Base-by-base conservation (phyloP, 2,329 filamentous ascomycete species). In the Colletotrichum lupini region DNA sequence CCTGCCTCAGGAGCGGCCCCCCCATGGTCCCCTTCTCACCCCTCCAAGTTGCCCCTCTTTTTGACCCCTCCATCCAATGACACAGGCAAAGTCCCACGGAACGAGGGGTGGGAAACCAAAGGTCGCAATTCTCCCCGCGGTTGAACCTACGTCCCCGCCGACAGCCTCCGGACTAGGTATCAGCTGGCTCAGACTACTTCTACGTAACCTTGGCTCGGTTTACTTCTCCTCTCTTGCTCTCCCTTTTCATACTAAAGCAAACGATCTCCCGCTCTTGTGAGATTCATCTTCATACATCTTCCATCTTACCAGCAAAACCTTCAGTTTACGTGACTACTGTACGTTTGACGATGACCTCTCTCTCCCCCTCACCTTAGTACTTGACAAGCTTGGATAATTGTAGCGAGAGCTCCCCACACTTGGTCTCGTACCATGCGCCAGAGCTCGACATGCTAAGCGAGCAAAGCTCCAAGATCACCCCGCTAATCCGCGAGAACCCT, bases 61-160 rank as follows among this genome's bases (percentile, higher is more conserved):
- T 61, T 53, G 60, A 26, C 71, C 67, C 60, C 67, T 71, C 71
- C 37, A 73, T 58, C 71, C 71, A 73, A 73, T 73, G 56, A 61
- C 26, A 61, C 60, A 9, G 66, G 46, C 57, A 46, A 68, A 42
- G 37, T 69, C 55, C 53, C 67, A 62, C 32, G 56, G 56, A 53
- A 30, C 67, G 60, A 65, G 56, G 58, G 55, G 67, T 57, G 71
- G 49, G 61, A 56, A 58, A 42, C 37, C 46, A 30, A 56, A 61
- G 67, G 66, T 55, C 71, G 67, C 71, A 73, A 69, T 66, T 66
- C 28, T 59, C 71, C 71, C 67, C 71, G 71, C 71, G 71, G 71
- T 73, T 57, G 67, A 73, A 73, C 71, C 61, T 71, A 71, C 71
- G 71, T 71, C 67, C 67, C 71, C 71, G 71, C 71, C 71, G 67